phyloP scores from a whole-genome alignment of 257 asterid species.

The Galeopsis tetrahit region DNA sequence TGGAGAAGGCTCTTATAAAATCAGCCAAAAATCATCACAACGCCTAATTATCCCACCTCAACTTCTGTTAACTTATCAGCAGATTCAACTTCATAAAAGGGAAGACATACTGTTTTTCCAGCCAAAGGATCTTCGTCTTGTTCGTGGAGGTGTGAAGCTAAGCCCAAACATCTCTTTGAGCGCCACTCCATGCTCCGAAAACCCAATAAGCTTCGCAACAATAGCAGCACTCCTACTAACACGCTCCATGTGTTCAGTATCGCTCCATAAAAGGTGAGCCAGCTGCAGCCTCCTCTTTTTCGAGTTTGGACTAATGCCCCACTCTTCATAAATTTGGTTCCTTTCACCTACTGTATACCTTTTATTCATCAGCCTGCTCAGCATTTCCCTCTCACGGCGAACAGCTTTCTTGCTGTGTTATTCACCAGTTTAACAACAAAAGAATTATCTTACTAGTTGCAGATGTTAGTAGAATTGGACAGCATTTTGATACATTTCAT shows the following conservation, averaged over 20 bases:
- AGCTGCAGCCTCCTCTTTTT: slow-evolving; percentile 61
- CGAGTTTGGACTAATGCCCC: slow-evolving; percentile 56
- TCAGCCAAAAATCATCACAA: not conserved
- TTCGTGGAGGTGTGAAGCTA: slow-evolving; percentile 51
- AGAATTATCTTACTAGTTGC: not conserved
- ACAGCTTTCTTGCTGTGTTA: slow-evolving; percentile 50
- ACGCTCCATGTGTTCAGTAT: slow-evolving; percentile 42
- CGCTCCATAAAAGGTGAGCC: slow-evolving; percentile 50
- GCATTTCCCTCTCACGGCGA: slow-evolving; percentile 59
- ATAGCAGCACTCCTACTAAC: slow-evolving; percentile 58
- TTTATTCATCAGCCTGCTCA: slow-evolving; percentile 60
- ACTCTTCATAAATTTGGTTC: slow-evolving; percentile 44
- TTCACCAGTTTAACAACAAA: slow-evolving; percentile 5
- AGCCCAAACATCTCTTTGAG: slow-evolving; percentile 74
- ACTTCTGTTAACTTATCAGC: slow-evolving; percentile 2
- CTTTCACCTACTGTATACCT: slow-evolving; percentile 56
- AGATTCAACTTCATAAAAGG: slow-evolving; percentile 38
- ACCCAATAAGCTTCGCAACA: slow-evolving; percentile 64
- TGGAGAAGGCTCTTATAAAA: not conserved
- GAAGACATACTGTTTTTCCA: slow-evolving; percentile 61
- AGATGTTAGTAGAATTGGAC: not conserved
- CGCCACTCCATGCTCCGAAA: slow-evolving; percentile 53
- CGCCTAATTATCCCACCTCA: slow-evolving; percentile 4
- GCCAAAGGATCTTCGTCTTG: slow-evolving; percentile 48
- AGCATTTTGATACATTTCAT: not conserved